A percentile compares a stretch with the other conserved stretches of the same genome.
Conservation (phyloP, 83 land plant species). For the Picea abies region DNA sequence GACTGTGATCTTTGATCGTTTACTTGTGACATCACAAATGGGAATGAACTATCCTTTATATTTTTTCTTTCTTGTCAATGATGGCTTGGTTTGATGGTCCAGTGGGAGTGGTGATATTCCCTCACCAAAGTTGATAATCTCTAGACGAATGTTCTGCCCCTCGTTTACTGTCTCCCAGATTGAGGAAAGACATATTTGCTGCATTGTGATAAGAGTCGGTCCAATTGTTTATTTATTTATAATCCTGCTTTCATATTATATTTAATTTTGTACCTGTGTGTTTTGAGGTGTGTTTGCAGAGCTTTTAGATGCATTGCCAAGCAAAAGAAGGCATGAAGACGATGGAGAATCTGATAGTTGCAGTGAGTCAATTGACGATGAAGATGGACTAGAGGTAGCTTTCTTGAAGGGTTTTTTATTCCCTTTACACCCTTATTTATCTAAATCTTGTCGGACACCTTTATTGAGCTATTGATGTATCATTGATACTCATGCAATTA, state of each 20-base stretch:
- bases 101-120: too few species aligned
- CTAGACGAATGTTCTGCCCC: not conserved
- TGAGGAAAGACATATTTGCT: not conserved
- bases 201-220: not conserved
- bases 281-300: constrained; percentile 33
- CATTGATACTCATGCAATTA: not conserved
- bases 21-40: too few species aligned
- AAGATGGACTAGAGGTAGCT: constrained; percentile 55
- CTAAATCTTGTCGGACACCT: not conserved
- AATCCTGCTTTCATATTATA: not conserved
- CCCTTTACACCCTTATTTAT: not conserved
- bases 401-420: not conserved
- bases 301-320: constrained; percentile 75
- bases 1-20: too few species aligned
- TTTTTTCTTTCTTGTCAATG: too few species aligned
- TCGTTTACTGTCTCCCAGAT: not conserved
- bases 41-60: too few species aligned
- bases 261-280: not conserved
- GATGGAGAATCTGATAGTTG: constrained; percentile 70
- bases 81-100: too few species aligned
- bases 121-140: too few species aligned
- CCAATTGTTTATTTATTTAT: not conserved
- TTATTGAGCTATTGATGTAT: not conserved
- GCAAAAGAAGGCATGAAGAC: constrained; percentile 63
- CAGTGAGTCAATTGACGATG: constrained; percentile 34